These are phyloP conservation scores for Didymellaceae sp. DNA, from an alignment of 2,329 filamentous ascomycete species.

Conservation along the genomic window DNA sequence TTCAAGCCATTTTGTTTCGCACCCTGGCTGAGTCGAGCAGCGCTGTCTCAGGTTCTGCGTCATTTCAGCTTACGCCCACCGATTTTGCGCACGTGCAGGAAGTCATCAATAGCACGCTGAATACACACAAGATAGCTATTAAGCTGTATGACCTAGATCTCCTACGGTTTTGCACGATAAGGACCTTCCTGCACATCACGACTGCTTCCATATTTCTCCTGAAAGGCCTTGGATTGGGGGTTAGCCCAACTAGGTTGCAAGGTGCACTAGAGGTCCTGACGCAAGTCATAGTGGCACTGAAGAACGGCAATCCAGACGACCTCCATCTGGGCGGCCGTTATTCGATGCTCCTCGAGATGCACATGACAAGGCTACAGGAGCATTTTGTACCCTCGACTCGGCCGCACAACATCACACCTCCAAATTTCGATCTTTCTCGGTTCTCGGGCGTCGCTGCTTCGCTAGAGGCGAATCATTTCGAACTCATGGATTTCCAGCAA, in stretches of 20 bases:
- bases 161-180: not conserved
- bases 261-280: not conserved
- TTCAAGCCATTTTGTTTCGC: not conserved
- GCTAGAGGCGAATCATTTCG: not conserved
- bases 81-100: not conserved
- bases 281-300: not conserved
- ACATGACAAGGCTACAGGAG: conserved; percentile 3
- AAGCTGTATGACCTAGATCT: not conserved
- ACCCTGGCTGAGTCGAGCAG: not conserved
- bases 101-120: not conserved
- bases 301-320: not conserved
- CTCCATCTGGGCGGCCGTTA: not conserved
- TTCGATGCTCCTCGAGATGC: not conserved
- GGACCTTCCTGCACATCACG: not conserved
- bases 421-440: not conserved
- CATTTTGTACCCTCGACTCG: conserved; percentile 1
- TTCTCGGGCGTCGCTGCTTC: not conserved
- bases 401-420: conserved; percentile 4
- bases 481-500: not conserved
- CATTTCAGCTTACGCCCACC: not conserved
- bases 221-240: not conserved
- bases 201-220: not conserved
- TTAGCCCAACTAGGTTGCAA: not conserved
- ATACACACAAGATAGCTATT: not conserved
- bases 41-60: not conserved